Percentiles rank a stretch among this genome's conserved stretches.
These are phyloP conservation scores for Ballota nigra DNA, from an alignment of 257 asterid species.

Conservation along the genomic window DNA sequence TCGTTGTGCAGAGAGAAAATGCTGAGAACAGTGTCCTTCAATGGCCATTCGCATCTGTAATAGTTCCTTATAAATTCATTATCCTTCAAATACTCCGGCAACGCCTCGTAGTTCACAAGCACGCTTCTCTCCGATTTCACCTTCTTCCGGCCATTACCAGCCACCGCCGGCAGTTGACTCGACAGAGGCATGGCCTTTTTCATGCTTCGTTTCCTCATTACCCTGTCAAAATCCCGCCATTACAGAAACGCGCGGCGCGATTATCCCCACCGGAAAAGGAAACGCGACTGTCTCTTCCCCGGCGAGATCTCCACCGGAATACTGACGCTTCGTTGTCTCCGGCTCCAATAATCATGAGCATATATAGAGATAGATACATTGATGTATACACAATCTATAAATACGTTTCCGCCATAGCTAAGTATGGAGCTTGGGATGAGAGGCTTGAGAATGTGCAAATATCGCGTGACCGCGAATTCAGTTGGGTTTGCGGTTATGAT, in stretches of 20 bases:
- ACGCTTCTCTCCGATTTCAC: conserved; percentile 22
- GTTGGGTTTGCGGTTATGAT: neutral
- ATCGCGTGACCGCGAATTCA: conserved; percentile 23
- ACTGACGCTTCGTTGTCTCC: neutral
- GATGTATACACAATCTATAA: neutral
- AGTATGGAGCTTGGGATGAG: neutral
- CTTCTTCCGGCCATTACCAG: neutral
- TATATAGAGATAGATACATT: neutral
- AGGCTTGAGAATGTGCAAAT: neutral
- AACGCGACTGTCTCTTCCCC: conserved; percentile 25
- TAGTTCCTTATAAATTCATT: conserved; percentile 72
- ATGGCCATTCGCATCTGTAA: conserved; percentile 93
- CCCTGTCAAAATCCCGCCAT: neutral
- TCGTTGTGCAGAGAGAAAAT: conserved; percentile 81
- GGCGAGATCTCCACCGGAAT: conserved; percentile 34
- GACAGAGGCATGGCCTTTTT: conserved; percentile 11
- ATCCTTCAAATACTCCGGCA: conserved; percentile 86
- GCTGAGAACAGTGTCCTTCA: conserved; percentile 65
- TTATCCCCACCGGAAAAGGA: conserved; percentile 28
- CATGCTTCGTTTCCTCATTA: conserved; percentile 29
- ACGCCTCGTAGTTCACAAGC: conserved; percentile 53
- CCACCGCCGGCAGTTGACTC: neutral
- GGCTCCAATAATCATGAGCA: conserved; percentile 2
- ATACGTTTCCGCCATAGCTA: neutral
- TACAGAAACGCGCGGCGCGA: neutral